Conservation (phyloP, 371 early-diverging fungal species). For the Entomophthora muscae region DNA sequence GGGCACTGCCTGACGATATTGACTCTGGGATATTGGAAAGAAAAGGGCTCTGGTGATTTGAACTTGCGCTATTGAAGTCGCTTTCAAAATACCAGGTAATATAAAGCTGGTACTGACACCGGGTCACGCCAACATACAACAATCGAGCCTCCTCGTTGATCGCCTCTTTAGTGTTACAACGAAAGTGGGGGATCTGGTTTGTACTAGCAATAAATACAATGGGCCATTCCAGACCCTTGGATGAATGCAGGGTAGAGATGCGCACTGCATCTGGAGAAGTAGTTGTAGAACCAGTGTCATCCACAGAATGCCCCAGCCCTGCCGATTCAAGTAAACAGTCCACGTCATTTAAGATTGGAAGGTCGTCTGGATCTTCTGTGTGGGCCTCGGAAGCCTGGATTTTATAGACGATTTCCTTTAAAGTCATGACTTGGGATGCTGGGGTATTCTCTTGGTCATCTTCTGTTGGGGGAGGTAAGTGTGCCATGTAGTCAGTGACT, state of each 20-base stretch:
- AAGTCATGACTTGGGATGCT: background rate
- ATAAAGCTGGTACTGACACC: background rate
- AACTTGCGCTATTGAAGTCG: background rate
- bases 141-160: conserved; percentile 1
- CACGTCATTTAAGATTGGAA: background rate
- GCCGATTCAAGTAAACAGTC: background rate
- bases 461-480: background rate
- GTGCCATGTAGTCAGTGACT: background rate
- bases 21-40: background rate
- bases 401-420: background rate
- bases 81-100: background rate
- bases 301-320: background rate
- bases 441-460: background rate
- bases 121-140: conserved; percentile 2
- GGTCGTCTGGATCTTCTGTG: background rate
- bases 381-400: too few relatives aligned
- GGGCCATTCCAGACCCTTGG: conserved; percentile 7
- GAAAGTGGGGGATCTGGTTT: background rate
- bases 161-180: background rate
- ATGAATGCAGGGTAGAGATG: background rate
- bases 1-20: background rate
- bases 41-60: background rate
- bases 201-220: background rate
- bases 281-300: background rate
- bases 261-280: background rate